Evolutionary conservation across 139 green algal genomes (phyloP), one percentile per base, ranked within the genome.

Genomic region (Micractinium sp.): DNA sequence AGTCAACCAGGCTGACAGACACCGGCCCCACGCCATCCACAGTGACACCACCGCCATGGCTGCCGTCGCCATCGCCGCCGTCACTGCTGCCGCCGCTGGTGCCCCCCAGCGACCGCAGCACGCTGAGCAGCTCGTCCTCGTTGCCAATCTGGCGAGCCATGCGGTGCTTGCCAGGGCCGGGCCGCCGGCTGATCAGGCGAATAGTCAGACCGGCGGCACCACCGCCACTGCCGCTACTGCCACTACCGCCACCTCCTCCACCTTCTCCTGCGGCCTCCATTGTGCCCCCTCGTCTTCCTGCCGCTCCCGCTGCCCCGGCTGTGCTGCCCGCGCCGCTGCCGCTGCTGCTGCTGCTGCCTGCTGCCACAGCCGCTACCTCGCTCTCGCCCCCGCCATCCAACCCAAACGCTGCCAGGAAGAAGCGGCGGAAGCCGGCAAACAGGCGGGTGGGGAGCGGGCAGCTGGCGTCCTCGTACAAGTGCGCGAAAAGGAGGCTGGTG

Each of bases 401-500:
- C n/a, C 41, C 76, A 67, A 93, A 87, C 14, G 47, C 35, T 15
- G 29, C 63, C 81, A 92, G 82, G 36, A 92, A 14, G n/a, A 79
- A 93, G 25, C n/a, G 23, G 18, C 91, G 85, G 82, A 93, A 93
- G 3, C 75, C 85, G 63, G 76, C 69, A 91, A 93, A 93, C 20
- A 93, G 84, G 12, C 79, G 31, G 4, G 91, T 90, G 63, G 79
- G 73, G 18, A 79, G 77, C 4, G 89, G 83, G 81, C 91, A 93
- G 89, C 74, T 89, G 91, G 73, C 74, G 60, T 81, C 63, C 63
- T 92, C 89, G 61, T 90, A 85, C 29, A 90, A 83, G 81, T 93
- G 89, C 0, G 91, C 87, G 82, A 91, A 93, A 67, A 93, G 63
- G 27, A 93, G 87, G 77, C 86, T 91, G 71, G 91, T 78, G 73